Conservation (phyloP, 2,329 filamentous ascomycete genomes). For the Teratosphaeria gauchensis region DNA sequence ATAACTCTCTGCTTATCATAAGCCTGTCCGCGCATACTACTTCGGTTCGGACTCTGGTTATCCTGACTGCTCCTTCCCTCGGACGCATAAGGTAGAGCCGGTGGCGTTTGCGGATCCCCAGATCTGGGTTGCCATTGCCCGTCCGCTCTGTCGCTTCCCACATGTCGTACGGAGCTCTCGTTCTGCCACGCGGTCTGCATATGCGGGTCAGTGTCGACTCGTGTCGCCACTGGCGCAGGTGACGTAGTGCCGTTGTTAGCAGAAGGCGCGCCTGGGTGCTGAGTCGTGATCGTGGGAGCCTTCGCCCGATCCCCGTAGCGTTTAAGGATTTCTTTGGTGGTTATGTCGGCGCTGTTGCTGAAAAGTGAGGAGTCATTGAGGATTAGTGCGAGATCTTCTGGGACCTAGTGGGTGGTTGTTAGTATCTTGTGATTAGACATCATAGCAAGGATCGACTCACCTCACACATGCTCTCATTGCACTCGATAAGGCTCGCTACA, state of each 20-base stretch:
- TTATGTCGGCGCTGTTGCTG: slow-evolving; percentile 74
- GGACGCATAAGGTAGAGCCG: slow-evolving; percentile 18
- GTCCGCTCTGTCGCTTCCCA: slow-evolving; percentile 32
- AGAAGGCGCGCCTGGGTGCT: not conserved
- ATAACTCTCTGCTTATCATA: slow-evolving; percentile 20
- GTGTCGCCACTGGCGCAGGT: slow-evolving; percentile 43
- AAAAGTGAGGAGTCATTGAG: slow-evolving; percentile 76
- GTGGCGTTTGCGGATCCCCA: slow-evolving; percentile 13
- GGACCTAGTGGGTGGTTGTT: slow-evolving; percentile 54
- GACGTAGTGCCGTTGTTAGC: slow-evolving; percentile 27
- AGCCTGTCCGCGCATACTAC: slow-evolving; percentile 14
- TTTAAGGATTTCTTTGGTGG: slow-evolving; percentile 93
- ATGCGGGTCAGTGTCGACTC: slow-evolving; percentile 81
- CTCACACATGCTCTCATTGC: slow-evolving; percentile 95
- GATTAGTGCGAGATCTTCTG: slow-evolving; percentile 79
- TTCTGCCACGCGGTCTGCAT: slow-evolving; percentile 63
- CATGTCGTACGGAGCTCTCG: slow-evolving; percentile 72
- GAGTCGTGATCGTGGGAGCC: slow-evolving; percentile 41
- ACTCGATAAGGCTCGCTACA: slow-evolving; percentile 80
- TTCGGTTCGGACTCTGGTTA: slow-evolving; percentile 22
- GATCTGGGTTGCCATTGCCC: not conserved
- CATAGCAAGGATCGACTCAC: slow-evolving; percentile 46
- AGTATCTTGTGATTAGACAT: not conserved
- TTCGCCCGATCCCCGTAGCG: slow-evolving; percentile 76
- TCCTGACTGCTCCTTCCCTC: slow-evolving; percentile 20